Base-by-base conservation (phyloP, 2,329 filamentous ascomycete species). In the Colletotrichum acutatum region DNA sequence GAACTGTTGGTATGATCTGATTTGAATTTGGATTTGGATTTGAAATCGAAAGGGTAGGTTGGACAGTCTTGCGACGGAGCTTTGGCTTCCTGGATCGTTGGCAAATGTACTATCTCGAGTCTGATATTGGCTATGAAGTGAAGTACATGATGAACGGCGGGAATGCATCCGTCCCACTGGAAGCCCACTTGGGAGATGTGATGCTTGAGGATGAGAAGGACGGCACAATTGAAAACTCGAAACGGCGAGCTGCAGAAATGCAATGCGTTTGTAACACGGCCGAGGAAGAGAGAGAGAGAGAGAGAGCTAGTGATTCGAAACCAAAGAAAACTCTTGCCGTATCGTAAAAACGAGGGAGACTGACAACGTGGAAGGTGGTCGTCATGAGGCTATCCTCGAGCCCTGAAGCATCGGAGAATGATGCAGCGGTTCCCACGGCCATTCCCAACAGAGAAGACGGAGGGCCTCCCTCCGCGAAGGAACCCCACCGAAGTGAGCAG, bases 381-480 rank as follows among this genome's bases (percentile, higher is more conserved):
- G 60, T 49, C 46, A 57, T 70, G 46, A 65, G 66, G 70, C 54
- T 72, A n/a, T 49, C 30, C 34, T 52, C 54, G 22, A 53, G 7
- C 28, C 4, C n/a, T 37, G 12, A 11, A 49, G 28, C 58, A 42
- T 65, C 66, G 60, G 70, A 64, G 66, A 60, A 54, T 34, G 24
- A 56, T 61, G 58, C 56, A 56, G 32, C 14, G 16, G 26, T 37
- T 12, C 37, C 11, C 59, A 56, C 1, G 22, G 28, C 46, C 19
- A 60, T 22, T 26, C 66, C 66, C 56, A 26, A 65, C 24, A 2
- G 52, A 60, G 71, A 7, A 61, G 30, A 24, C 66, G 71, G 71
- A 73, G n/a, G 49, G 56, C 12, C 5, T 71, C 34, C 60, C 66
- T 66, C 66, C 71, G 66, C 42, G 66, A 56, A 22, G 26, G 61